These are phyloP conservation scores for Epipyxis sp. DNA, from an alignment of 108 stramenopile species.

Conservation along the genomic window DNA sequence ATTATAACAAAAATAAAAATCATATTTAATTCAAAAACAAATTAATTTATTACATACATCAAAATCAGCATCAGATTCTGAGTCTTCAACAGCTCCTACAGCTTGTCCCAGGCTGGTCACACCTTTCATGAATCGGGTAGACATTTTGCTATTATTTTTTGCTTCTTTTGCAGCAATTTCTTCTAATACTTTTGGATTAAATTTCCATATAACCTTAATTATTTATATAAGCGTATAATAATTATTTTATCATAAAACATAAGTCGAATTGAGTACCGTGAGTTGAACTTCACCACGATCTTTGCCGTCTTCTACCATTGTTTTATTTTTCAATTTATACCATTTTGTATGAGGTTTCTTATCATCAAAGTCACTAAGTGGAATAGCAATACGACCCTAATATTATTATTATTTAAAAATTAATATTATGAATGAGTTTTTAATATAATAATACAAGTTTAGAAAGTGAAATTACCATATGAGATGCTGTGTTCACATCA, in stretches of 20 bases:
- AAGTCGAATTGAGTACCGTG: too few species aligned
- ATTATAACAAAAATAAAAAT: too few species aligned
- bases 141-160: neutral
- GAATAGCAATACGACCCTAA: conserved; percentile 1
- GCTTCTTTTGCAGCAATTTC: neutral
- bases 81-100: neutral
- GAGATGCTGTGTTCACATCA: neutral
- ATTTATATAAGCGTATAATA: too few species aligned
- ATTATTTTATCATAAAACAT: conserved; percentile 12
- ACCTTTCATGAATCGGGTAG: neutral
- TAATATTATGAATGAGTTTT: too few species aligned
- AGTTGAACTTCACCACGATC: conserved; percentile 31
- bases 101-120: neutral
- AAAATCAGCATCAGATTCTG: too few species aligned
- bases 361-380: neutral
- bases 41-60: too few species aligned
- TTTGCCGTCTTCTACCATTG: neutral
- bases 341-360: conserved; percentile 14
- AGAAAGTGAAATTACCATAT: too few species aligned
- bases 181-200: neutral
- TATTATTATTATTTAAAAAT: too few species aligned
- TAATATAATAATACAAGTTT: conserved; percentile 11
- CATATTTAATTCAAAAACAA: too few species aligned
- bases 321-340: conserved; percentile 17
- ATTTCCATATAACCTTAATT: neutral